These are phyloP conservation scores for Drechslerella coelobrocha DNA, from an alignment of 2,329 filamentous ascomycete genomes.

Conservation along the genomic window DNA sequence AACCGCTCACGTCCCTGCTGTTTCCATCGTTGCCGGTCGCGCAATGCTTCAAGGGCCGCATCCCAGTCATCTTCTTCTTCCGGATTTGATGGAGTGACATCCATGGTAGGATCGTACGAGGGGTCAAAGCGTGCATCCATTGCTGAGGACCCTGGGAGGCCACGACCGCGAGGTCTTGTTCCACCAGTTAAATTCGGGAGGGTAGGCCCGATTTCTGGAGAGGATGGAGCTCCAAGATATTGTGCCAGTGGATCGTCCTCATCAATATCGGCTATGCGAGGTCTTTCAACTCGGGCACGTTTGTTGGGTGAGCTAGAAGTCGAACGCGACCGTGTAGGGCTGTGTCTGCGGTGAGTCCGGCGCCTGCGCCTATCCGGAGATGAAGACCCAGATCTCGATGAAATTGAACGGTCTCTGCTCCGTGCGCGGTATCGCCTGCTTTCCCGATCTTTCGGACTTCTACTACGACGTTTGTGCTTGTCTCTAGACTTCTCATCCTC, in stretches of 20 bases:
- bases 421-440: conserved; percentile 42
- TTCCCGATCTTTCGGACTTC: conserved; percentile 23
- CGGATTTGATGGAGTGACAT: conserved; percentile 64
- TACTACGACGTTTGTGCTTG: conserved; percentile 36
- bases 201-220: conserved; percentile 79
- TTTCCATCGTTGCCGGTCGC: conserved; percentile 80
- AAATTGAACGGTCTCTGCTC: conserved; percentile 9
- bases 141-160: conserved; percentile 63
- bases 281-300: conserved; percentile 3
- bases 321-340: background rate
- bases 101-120: conserved; percentile 67
- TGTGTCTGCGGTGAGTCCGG: conserved; percentile 15
- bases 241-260: conserved; percentile 36
- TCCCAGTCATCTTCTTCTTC: conserved; percentile 74
- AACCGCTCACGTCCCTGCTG: conserved; percentile 77
- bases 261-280: conserved; percentile 1
- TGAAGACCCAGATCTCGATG: conserved; percentile 25
- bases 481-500: conserved; percentile 15
- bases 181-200: conserved; percentile 58
- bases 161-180: conserved; percentile 31
- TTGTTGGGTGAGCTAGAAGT: conserved; percentile 18
- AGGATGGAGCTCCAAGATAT: conserved; percentile 50
- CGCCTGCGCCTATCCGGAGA: conserved; percentile 44
- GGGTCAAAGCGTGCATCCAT: conserved; percentile 83
- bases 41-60: conserved; percentile 75